Evolutionary conservation across 225 moss, liverwort and hornwort species (phyloP), one percentile per base, ranked within the genome.

Genomic region (Bryum argenteum): DNA sequence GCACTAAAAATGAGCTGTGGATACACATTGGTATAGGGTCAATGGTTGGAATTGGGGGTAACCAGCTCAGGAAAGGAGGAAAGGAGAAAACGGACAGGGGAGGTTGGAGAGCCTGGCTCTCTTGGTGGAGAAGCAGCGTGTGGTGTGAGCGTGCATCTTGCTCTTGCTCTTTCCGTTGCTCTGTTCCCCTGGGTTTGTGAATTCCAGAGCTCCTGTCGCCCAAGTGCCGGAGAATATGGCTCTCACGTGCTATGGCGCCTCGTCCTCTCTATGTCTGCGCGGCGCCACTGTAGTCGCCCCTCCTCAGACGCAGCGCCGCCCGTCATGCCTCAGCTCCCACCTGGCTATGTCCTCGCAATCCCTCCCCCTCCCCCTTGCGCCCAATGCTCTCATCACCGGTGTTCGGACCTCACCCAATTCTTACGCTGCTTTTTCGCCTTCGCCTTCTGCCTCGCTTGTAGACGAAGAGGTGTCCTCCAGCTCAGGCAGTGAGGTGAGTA

Each of bases 401-500:
- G 48, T 4, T 18, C 54, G 61, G 6, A 72, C 50, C 41, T 48
- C 45, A 0, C 9, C 21, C 41, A 42, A 6, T 42, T 65, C 64
- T 2, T 64, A 9, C 17, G 72, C 33, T 22, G 54, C 72, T 8
- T 50, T 63, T 12, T 56, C 70, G 20, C 51, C 80, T 0, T 22
- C 72, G 42, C 24, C 84, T 33, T 54, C 82, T 8, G 69, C 26
- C 6, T 58, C 77, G 4, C 66, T 83, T 54, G 79, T 70, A 6
- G 79, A 78, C 69, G 78, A 80, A 72, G 74, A 63, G 63, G 52
- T 66, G n/a, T 66, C 57, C 12, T 62, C 65, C 9, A 80, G 66
- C 75, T 61, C 72, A 28, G 72, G 57, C 19, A 50, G 65, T 11
- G 79, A 76, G 82, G 85, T 85, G 18, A 83, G 70, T 37, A n/a